These are phyloP conservation scores for Fusarium paranaense DNA, from an alignment of 2,329 filamentous ascomycete genomes.

Conservation along the genomic window DNA sequence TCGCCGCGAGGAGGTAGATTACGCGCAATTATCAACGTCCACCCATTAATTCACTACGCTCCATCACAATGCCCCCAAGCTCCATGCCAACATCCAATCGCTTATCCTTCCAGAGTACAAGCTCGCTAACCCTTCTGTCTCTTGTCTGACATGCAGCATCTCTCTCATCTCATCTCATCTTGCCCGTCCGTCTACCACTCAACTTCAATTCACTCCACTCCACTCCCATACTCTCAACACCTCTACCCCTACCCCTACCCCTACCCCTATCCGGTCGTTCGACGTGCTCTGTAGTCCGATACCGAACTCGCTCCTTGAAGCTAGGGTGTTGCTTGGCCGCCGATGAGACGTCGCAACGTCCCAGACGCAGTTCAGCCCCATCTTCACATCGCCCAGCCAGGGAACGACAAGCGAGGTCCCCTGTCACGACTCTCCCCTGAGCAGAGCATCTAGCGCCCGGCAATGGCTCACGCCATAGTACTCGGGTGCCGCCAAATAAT, in stretches of 20 bases:
- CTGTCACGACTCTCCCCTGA: conserved; percentile 36
- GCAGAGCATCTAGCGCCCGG: conserved; percentile 34
- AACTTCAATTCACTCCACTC: not conserved
- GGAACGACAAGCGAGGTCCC: conserved; percentile 25
- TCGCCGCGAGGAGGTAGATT: conserved; percentile 21
- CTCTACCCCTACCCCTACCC: not conserved
- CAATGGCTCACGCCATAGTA: conserved; percentile 26
- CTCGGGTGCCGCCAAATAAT: conserved; percentile 39
- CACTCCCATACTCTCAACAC: conserved; percentile 4
- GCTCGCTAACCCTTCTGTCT: conserved; percentile 30
- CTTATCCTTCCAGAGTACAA: conserved; percentile 47
- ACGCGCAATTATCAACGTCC: conserved; percentile 40
- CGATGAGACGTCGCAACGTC: not conserved
- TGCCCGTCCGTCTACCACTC: conserved; percentile 9
- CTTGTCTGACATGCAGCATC: conserved; percentile 18
- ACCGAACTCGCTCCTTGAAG: conserved; percentile 8
- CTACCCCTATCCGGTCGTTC: conserved; percentile 8
- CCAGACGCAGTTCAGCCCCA: conserved; percentile 11
- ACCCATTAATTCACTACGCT: conserved; percentile 41
- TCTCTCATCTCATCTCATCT: conserved; percentile 6
- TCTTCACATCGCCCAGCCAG: conserved; percentile 1
- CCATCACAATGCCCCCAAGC: conserved; percentile 29
- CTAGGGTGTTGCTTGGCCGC: conserved; percentile 1
- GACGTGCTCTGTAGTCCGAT: conserved; percentile 3
- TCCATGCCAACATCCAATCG: conserved; percentile 32